A percentile compares a stretch with the other conserved stretches of the same genome.
Conservation (phyloP, 139 green algal species). For the Asterochloris sp. region DNA sequence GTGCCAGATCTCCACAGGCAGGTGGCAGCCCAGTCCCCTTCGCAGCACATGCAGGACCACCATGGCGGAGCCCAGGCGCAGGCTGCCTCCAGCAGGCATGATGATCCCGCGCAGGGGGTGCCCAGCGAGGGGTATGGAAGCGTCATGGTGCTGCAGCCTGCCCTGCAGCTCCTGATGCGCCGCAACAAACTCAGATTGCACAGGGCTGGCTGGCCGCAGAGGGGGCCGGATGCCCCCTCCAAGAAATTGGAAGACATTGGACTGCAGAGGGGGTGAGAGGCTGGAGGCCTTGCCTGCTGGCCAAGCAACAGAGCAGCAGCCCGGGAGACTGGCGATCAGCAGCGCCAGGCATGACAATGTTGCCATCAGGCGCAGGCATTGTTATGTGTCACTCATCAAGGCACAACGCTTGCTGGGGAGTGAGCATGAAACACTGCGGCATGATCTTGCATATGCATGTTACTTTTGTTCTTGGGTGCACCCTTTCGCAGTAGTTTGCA, state of each 20-base stretch:
- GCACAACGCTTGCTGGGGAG: too few relatives aligned
- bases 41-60: constrained; percentile 35
- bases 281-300: too few relatives aligned
- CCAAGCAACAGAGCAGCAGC: too few relatives aligned
- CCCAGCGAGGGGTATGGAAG: neutral
- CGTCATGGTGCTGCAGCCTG: neutral
- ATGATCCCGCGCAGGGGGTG: constrained; percentile 2
- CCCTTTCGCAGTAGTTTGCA: too few relatives aligned
- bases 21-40: constrained; percentile 20
- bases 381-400: too few relatives aligned
- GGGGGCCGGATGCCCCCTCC: neutral
- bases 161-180: neutral
- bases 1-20: constrained; percentile 60
- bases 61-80: neutral
- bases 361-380: too few relatives aligned
- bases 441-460: too few relatives aligned
- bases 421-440: too few relatives aligned
- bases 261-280: neutral
- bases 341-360: too few relatives aligned
- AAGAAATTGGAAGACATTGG: neutral
- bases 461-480: too few relatives aligned
- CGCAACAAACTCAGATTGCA: constrained; percentile 4
- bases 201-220: neutral
- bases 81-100: neutral
- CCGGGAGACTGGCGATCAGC: too few relatives aligned